phyloP scores from a whole-genome alignment of 805 yeast genomes.

The Pichia sporocuriosa region DNA sequence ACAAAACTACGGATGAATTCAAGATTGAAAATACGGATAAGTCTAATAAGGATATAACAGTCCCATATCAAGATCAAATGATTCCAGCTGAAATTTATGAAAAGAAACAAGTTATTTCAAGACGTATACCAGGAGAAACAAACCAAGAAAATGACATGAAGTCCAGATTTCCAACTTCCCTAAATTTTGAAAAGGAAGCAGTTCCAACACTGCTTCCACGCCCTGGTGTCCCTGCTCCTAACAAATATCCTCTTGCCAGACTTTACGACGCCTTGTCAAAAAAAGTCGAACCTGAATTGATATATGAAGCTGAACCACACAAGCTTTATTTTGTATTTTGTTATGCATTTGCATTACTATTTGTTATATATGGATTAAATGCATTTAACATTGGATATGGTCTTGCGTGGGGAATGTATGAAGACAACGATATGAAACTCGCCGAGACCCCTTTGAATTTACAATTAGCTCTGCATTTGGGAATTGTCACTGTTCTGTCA shows the following conservation, averaged over 20 bases:
- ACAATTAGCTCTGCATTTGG: conserved; percentile 22
- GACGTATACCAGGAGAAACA: conserved; percentile 52
- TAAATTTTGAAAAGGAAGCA: conserved; percentile 58
- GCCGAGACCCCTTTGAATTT: conserved; percentile 20
- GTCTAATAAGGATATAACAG: conserved; percentile 4
- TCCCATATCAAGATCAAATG: conserved; percentile 6
- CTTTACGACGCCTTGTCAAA: conserved; percentile 48
- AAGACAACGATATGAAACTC: conserved; percentile 27
- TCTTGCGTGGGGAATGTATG: conserved; percentile 23
- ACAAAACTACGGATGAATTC: background rate
- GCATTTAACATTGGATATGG: conserved; percentile 28
- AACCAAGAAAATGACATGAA: conserved; percentile 38
- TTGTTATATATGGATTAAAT: conserved; percentile 60
- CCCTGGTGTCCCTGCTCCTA: conserved; percentile 72
- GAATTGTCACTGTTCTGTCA: conserved; percentile 34
- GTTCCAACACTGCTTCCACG: conserved; percentile 65
- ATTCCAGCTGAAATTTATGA: conserved; percentile 21
- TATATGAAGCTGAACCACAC: conserved; percentile 83
- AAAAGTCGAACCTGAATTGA: conserved; percentile 58
- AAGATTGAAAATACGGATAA: too few species aligned
- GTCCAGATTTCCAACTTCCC: conserved; percentile 55
- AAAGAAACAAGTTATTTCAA: conserved; percentile 27
- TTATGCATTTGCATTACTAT: conserved; percentile 60
- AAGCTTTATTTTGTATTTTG: conserved; percentile 64
- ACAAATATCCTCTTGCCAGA: conserved; percentile 51